phyloP scores from a whole-genome alignment of 352 stramenopile genomes.

The Phytophthora pinifolia region DNA sequence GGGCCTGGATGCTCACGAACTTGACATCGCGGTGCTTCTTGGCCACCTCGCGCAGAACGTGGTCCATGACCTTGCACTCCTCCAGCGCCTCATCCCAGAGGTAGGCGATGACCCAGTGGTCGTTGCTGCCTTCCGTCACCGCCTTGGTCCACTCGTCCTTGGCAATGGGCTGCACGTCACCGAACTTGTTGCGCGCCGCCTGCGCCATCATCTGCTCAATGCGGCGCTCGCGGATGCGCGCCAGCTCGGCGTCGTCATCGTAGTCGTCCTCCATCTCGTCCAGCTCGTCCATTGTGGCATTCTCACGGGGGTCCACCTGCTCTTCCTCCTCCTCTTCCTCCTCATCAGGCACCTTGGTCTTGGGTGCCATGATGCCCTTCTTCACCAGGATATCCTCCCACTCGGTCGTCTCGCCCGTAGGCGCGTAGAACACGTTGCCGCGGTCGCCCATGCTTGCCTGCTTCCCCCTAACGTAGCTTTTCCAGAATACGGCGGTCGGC shows the following conservation, averaged over 20 bases:
- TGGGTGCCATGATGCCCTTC: constrained; percentile 86
- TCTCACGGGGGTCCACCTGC: constrained; percentile 68
- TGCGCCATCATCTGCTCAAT: constrained; percentile 89
- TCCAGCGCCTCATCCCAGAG: constrained; percentile 88
- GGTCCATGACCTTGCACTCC: constrained; percentile 92
- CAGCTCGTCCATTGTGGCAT: constrained; percentile 84
- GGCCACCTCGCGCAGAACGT: constrained; percentile 80
- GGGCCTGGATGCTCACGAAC: constrained; percentile 92
- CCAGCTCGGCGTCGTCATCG: constrained; percentile 77
- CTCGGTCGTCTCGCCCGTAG: constrained; percentile 88
- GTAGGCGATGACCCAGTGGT: constrained; percentile 90
- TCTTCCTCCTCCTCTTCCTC: constrained; percentile 71
- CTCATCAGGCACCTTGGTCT: constrained; percentile 86
- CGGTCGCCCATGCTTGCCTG: constrained; percentile 56
- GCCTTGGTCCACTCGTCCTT: constrained; percentile 94
- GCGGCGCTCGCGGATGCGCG: constrained; percentile 79
- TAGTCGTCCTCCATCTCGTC: constrained; percentile 90
- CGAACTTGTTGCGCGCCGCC: constrained; percentile 85
- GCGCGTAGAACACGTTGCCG: constrained; percentile 83
- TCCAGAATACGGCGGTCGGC: constrained; percentile 11
- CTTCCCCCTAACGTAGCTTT: neutral
- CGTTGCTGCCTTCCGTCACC: constrained; percentile 89
- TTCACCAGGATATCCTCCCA: constrained; percentile 91
- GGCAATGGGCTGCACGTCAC: constrained; percentile 87
- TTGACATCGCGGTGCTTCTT: constrained; percentile 91